Conservation (phyloP, 345 rosid genomes). For the Arabidopsis arenosa region DNA sequence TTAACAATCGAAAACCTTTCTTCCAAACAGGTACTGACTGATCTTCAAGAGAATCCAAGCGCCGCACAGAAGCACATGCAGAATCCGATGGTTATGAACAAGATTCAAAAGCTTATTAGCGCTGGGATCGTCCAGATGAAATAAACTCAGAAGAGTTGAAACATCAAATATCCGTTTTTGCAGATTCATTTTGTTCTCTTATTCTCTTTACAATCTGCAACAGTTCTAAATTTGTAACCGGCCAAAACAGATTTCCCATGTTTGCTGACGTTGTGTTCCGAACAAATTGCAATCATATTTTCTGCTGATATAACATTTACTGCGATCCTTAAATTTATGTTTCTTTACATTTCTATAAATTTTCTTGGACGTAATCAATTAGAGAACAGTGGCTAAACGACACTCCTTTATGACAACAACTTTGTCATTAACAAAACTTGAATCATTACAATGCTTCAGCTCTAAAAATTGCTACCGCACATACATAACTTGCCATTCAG, state of each 20-base stretch:
- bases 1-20: conserved; percentile 7
- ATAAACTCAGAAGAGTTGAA: conserved; percentile 32
- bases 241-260: neutral
- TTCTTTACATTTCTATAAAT: neutral
- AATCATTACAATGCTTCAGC: neutral
- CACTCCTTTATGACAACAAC: neutral
- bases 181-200: conserved; percentile 17
- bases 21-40: conserved; percentile 66
- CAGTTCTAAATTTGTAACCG: neutral
- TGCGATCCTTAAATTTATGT: neutral
- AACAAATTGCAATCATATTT: conserved; percentile 5
- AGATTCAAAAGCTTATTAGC: conserved; percentile 83
- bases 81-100: conserved; percentile 89
- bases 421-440: neutral
- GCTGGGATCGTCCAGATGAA: conserved; percentile 88
- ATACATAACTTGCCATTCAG: conserved; percentile 5
- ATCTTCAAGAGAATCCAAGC: conserved; percentile 86
- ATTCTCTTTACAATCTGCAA: conserved; percentile 1
- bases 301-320: neutral
- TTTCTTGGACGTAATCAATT: neutral
- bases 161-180: neutral
- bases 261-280: neutral
- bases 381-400: neutral
- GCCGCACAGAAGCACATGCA: conserved; percentile 84
- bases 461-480: neutral